Evolutionary conservation across 139 green algal genomes (phyloP).

Genomic region (Tetraselmis chui): DNA sequence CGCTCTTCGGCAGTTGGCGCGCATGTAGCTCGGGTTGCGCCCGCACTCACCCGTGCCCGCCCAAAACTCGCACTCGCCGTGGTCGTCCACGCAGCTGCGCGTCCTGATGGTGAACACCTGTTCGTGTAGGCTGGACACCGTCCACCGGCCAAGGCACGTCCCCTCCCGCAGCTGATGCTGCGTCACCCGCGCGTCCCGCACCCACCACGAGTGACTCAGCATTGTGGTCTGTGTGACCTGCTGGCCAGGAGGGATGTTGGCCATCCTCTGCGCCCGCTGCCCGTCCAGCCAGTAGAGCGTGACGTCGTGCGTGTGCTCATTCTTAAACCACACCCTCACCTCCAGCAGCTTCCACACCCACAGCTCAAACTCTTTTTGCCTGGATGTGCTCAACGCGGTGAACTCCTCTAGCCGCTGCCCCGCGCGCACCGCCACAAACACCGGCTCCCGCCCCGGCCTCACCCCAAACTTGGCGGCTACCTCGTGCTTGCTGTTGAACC

Average conservation of each 20-base stretch:
- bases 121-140: neutral
- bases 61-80: neutral
- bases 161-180: neutral
- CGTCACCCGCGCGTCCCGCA: neutral
- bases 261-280: neutral
- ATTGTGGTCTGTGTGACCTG: neutral
- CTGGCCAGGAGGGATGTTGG: neutral
- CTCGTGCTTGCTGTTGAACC: neutral
- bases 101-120: neutral
- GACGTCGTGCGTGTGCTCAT: neutral
- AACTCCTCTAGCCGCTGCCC: neutral
- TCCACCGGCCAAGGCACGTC: neutral
- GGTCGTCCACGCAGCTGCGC: neutral
- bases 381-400: neutral
- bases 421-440: neutral
- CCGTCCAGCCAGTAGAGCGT: neutral
- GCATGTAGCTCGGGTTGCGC: neutral
- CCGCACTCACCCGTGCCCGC: neutral
- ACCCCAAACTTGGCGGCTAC: neutral
- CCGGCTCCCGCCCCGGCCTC: neutral
- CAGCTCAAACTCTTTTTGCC: neutral
- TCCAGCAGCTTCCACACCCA: neutral
- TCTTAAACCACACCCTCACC: neutral
- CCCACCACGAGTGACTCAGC: neutral
- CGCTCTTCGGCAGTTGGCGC: neutral